phyloP scores from a whole-genome alignment of 148 eudicot genomes.

The Dysphania ambrosioides region DNA sequence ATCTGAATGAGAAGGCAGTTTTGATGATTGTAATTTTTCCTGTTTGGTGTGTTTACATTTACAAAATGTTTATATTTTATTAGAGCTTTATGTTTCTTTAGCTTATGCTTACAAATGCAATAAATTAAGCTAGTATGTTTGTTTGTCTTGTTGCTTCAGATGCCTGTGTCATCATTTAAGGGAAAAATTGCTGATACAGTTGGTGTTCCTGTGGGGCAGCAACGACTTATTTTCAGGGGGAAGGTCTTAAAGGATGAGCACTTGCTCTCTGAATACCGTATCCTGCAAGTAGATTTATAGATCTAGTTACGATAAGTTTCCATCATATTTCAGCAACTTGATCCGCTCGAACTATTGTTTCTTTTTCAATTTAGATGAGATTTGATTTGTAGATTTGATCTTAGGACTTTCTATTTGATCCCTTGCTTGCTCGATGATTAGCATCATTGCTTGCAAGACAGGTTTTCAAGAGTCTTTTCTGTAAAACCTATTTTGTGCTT shows the following conservation, averaged over 20 bases:
- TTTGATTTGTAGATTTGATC: background rate
- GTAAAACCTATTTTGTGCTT: too few species aligned
- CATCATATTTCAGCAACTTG: background rate
- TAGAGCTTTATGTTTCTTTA: background rate
- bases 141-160: conserved; percentile 40
- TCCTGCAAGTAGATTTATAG: conserved; percentile 38
- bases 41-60: background rate
- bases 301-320: background rate
- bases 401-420: too few species aligned
- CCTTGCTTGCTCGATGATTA: background rate
- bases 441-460: background rate
- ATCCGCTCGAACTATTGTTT: background rate
- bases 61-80: background rate
- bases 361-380: too few species aligned
- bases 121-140: background rate
- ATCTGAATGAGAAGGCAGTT: background rate
- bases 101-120: background rate
- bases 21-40: background rate
- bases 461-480: background rate
- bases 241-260: conserved; percentile 89
- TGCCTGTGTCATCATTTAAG: conserved; percentile 68
- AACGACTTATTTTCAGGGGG: conserved; percentile 87
- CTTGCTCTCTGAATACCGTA: conserved; percentile 78
- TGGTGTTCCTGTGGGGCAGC: conserved; percentile 83
- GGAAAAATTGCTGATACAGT: conserved; percentile 66